phyloP scores from a whole-genome alignment of 2,329 filamentous ascomycete species.

The Conoideocrella luteorostrata region DNA sequence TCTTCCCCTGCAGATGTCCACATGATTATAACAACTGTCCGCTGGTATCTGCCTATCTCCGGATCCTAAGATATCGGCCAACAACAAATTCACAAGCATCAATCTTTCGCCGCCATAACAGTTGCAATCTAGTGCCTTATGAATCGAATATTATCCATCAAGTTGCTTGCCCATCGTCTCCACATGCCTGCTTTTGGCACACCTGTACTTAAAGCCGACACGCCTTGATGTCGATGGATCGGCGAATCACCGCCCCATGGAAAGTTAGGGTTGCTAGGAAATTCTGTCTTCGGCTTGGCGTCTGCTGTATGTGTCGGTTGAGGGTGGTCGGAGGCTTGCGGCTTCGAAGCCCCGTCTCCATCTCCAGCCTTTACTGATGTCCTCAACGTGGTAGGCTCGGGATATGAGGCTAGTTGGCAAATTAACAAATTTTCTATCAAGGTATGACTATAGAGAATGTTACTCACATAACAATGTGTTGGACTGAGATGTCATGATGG shows the following conservation, averaged over 20 bases:
- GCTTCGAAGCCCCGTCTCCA: conserved; percentile 1
- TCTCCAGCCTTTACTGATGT: conserved; percentile 9
- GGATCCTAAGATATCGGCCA: background rate
- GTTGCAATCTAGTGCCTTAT: background rate
- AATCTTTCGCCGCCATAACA: background rate
- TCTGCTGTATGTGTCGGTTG: conserved; percentile 11
- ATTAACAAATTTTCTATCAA: background rate
- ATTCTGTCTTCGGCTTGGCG: conserved; percentile 9
- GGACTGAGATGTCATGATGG: background rate
- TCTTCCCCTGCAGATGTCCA: background rate
- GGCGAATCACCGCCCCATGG: conserved; percentile 31
- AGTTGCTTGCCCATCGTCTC: conserved; percentile 3
- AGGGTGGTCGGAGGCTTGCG: conserved; percentile 9
- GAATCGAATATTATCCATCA: background rate
- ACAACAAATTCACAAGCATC: background rate
- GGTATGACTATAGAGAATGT: no score
- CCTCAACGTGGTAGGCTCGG: conserved; percentile 8
- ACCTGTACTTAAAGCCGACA: conserved; percentile 19
- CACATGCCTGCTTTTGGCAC: conserved; percentile 10
- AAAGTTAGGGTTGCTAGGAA: conserved; percentile 26
- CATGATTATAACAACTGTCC: background rate
- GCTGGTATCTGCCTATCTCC: background rate
- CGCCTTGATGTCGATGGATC: conserved; percentile 27
- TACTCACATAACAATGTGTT: background rate
- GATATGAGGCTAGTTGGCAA: background rate